phyloP scores from a whole-genome alignment of 2,329 filamentous ascomycete genomes.

The Sporothrix globosa region DNA sequence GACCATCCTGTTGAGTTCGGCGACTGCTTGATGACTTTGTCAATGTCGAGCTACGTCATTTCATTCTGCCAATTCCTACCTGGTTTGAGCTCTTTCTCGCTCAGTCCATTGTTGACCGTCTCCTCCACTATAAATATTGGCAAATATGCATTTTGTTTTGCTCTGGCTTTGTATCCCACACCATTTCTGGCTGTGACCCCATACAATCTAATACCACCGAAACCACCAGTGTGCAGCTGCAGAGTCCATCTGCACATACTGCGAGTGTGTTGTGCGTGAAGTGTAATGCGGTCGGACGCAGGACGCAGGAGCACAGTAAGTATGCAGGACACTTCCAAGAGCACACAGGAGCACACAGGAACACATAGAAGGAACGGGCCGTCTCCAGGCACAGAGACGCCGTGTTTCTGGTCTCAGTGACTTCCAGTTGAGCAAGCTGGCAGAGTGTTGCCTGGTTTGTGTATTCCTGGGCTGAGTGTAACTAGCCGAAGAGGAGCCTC shows the following conservation, averaged over 20 bases:
- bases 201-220: conserved; percentile 3
- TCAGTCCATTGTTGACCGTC: neutral
- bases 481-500: neutral
- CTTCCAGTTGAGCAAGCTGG: neutral
- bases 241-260: neutral
- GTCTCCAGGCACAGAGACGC: conserved; percentile 9
- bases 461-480: conserved; percentile 7
- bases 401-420: conserved; percentile 16
- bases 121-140: neutral
- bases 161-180: conserved; percentile 11
- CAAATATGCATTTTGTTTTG: neutral
- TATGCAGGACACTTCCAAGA: neutral
- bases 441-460: conserved; percentile 4
- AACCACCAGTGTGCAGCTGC: too few relatives aligned
- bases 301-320: neutral
- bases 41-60: neutral
- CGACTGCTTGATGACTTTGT: too few relatives aligned
- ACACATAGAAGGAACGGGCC: neutral
- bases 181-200: neutral
- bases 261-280: neutral
- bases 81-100: conserved; percentile 4
- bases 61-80: neutral
- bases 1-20: neutral
- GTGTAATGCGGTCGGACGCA: neutral
- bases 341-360: neutral